A percentile compares a stretch with the other conserved stretches of the same genome.
Evolutionary conservation across 305 asterid genomes (phyloP).

Genomic region (Solanum hybrid): DNA sequence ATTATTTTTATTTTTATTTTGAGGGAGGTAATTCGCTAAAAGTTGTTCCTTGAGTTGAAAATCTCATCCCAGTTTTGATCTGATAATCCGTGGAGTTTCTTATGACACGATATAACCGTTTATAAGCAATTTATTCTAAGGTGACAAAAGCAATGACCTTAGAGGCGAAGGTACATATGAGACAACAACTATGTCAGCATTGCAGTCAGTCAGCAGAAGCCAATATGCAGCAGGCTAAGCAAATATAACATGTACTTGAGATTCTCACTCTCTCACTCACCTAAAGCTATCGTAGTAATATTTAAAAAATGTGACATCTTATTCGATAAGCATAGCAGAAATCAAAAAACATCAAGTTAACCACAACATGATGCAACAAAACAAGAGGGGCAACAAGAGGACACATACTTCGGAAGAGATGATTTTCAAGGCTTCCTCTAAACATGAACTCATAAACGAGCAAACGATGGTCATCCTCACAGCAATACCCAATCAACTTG

Average conservation of each 20-base stretch:
- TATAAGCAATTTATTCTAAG: neutral
- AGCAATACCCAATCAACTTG: constrained; percentile 94
- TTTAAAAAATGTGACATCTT: neutral
- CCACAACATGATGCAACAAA: neutral
- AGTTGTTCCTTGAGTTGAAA: neutral
- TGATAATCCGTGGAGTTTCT: neutral
- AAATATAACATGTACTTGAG: neutral
- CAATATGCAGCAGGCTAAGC: neutral
- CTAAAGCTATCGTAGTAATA: neutral
- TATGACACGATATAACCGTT: neutral
- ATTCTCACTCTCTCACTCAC: neutral
- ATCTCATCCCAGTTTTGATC: neutral
- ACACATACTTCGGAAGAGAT: constrained; percentile 85
- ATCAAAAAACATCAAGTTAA: neutral
- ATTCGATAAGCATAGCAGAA: neutral
- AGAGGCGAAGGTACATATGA: neutral
- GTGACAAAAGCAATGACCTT: neutral
- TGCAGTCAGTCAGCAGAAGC: neutral
- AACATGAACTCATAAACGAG: constrained; percentile 97
- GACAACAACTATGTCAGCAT: neutral
- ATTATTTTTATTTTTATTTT: neutral
- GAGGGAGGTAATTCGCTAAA: neutral
- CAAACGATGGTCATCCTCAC: constrained; percentile 96
- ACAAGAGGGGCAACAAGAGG: constrained; percentile 17
- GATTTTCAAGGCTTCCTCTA: constrained; percentile 96